Percentiles rank a stretch among this genome's conserved stretches.
These are phyloP conservation scores for Kalmusia sp. DNA, from an alignment of 2,329 filamentous ascomycete genomes.

Conservation along the genomic window DNA sequence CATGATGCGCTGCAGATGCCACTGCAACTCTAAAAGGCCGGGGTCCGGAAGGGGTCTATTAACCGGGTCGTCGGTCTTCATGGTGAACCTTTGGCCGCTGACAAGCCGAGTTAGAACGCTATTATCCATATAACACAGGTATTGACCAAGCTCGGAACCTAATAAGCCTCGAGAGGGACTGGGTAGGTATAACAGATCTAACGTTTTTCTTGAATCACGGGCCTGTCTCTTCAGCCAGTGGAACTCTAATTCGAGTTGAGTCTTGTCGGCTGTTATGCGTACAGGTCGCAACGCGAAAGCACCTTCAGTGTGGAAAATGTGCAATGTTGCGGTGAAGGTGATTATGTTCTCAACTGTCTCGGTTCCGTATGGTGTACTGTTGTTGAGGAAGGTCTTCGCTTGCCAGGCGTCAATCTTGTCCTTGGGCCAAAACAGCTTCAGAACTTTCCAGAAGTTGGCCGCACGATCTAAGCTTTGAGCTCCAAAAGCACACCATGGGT, in stretches of 20 bases:
- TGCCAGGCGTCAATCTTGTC: conserved; percentile 14
- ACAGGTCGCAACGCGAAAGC: conserved; percentile 24
- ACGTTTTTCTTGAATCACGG: conserved; percentile 9
- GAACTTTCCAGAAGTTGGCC: conserved; percentile 12
- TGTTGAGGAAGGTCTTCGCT: conserved; percentile 6
- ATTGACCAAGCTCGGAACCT: conserved; percentile 8
- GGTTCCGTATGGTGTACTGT: conserved; percentile 8
- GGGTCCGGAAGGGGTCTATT: conserved; percentile 23
- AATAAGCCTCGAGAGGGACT: conserved; percentile 17
- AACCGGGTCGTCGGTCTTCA: conserved; percentile 22
- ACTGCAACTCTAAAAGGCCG: conserved; percentile 25
- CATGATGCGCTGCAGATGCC: conserved; percentile 26
- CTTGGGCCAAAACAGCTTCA: conserved; percentile 13
- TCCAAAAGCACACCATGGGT: conserved; percentile 25
- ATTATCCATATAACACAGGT: conserved; percentile 14
- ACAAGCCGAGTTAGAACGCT: conserved; percentile 12
- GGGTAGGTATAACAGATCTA: conserved; percentile 18
- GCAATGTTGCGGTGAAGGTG: conserved; percentile 17
- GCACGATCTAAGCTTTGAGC: conserved; percentile 7
- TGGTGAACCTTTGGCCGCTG: conserved; percentile 21
- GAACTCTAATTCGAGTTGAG: conserved; percentile 25
- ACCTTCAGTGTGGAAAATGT: conserved; percentile 20
- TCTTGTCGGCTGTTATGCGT: conserved; percentile 24
- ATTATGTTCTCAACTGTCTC: conserved; percentile 27
- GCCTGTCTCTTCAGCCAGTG: conserved; percentile 21